phyloP scores from a whole-genome alignment of 768 basidiomycete genomes.

The Pleurotus tuoliensis region DNA sequence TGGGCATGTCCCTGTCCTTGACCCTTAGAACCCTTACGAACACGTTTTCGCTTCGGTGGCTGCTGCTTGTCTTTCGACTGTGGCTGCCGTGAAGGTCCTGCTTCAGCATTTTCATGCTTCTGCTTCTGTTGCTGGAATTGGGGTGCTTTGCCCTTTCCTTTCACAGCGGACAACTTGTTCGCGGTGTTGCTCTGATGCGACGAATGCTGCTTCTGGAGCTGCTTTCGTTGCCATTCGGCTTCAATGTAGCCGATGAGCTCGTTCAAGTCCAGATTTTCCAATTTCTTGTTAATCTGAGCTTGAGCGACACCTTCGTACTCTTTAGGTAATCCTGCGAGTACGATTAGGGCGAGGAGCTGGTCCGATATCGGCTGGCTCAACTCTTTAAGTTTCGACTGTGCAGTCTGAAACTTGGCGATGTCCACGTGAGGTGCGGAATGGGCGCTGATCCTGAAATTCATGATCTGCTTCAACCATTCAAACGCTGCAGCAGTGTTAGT shows the following conservation, averaged over 20 bases:
- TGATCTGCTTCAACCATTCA: background rate
- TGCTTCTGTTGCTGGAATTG: background rate
- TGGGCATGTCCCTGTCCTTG: no score
- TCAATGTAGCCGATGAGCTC: background rate
- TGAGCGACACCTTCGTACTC: background rate
- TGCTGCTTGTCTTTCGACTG: no score
- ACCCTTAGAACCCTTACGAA: no score
- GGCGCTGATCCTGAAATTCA: background rate
- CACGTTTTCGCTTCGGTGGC: no score
- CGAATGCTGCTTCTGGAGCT: background rate
- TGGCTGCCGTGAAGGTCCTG: background rate
- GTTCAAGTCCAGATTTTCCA: background rate
- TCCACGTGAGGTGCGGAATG: background rate
- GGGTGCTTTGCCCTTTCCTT: background rate
- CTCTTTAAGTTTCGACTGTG: background rate
- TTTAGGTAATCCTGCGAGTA: background rate
- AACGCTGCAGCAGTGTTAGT: background rate
- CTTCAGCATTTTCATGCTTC: background rate
- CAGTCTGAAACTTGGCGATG: background rate
- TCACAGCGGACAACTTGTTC: background rate
- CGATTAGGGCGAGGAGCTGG: background rate
- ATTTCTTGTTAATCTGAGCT: background rate
- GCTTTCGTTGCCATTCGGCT: background rate
- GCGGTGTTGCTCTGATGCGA: background rate
- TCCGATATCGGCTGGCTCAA: background rate